Evolutionary conservation across 306 rosid species (phyloP).

Genomic region (Lagenaria siceraria): DNA sequence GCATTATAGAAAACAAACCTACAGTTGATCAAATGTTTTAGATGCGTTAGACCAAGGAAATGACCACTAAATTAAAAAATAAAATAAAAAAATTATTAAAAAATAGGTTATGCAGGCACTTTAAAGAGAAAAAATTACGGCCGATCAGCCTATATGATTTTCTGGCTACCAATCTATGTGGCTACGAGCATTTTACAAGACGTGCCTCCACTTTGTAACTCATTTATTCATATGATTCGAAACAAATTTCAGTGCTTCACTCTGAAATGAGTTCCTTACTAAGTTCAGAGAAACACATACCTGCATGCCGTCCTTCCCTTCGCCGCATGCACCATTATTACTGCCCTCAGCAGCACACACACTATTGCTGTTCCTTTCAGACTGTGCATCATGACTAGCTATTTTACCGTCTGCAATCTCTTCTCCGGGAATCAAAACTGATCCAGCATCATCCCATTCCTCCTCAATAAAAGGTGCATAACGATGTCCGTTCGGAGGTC

Average conservation of each 20-base stretch:
- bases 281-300: slow-evolving; percentile 14
- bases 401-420: slow-evolving; percentile 20
- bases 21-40: neutral
- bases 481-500: slow-evolving; percentile 97
- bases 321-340: neutral
- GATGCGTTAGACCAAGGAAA: neutral
- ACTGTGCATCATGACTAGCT: slow-evolving; percentile 15
- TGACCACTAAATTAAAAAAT: neutral
- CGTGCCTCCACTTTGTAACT: neutral
- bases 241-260: neutral
- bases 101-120: neutral
- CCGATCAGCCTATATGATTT: neutral
- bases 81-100: neutral
- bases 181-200: neutral
- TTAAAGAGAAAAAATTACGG: neutral
- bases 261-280: neutral
- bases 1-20: neutral
- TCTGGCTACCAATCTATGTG: neutral
- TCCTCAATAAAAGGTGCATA: slow-evolving; percentile 96
- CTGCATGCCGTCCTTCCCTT: slow-evolving; percentile 23
- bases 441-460: slow-evolving; percentile 75
- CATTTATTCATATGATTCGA: neutral
- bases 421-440: slow-evolving; percentile 52
- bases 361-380: slow-evolving; percentile 23
- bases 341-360: slow-evolving; percentile 17